Base-by-base conservation (phyloP, 208 protist genomes). In the Trypanosoma brucei region DNA sequence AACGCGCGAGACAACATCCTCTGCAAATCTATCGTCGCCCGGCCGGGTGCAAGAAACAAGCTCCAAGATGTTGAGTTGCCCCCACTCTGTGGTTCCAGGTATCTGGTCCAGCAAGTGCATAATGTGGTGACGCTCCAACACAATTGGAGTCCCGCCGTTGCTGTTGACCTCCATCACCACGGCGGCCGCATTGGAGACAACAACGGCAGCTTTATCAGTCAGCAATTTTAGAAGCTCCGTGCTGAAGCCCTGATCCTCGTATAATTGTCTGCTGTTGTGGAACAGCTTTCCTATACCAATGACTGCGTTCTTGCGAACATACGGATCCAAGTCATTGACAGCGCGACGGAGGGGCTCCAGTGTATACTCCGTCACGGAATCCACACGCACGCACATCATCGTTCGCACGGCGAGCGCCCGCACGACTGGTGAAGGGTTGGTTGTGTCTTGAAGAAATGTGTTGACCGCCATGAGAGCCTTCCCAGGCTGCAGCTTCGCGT, bases 231-330 rank as follows among this genome's bases (percentile, higher is more conserved):
- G 48, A 13, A 98, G 70, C 36, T 88, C 81, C 35, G 84, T 82
- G 31, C 90, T 55, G 66, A 98, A 97, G 33, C 88, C 90, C 59
- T 98, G 92, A 49, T 98, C 88, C 58, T 94, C 86, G 52, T 98
- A 97, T 14, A 99, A 53, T 42, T 98, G 81, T 61, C 95, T 90
- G 68, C 97, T 94, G 51, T 99, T 89, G 70, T 99, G 97, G 75
- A 98, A 99, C 8, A 99, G 69, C 75, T 99, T 99, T 13, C 97
- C 97, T 37, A 99, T 86, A 70, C 96, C 97, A 45, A 99, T 91
- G 22, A 95, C 98, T 2, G 98, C 98, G 0, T 98, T 99, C 78
- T 99, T 99, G 59, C 98, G 90, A 2, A 99, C 99, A 76, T 99
- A 99, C 11, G 98, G 98, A 74, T 99, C 98, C n/a, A 79, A 50